phyloP scores from a whole-genome alignment of 441 rosid species.

The Adansonia gregorii region DNA sequence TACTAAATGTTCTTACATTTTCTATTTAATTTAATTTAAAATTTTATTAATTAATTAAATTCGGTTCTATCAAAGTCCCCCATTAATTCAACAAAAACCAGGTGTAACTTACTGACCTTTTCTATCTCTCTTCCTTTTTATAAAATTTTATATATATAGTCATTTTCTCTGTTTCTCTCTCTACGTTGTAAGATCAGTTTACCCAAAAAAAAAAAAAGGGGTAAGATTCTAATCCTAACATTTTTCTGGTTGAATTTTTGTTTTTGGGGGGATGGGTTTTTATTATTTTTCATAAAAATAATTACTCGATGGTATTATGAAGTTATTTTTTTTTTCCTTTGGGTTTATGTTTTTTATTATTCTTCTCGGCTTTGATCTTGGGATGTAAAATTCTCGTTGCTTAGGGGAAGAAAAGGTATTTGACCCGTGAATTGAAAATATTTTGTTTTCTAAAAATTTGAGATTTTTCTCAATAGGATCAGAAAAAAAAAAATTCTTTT shows the following conservation, averaged over 20 bases:
- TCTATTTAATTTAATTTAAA: neutral
- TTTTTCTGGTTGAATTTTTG: neutral
- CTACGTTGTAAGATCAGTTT: neutral
- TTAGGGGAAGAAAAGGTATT: neutral
- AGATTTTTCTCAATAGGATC: neutral
- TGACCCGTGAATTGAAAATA: neutral
- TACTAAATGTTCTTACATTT: neutral
- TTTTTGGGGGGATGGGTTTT: neutral
- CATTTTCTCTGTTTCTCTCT: neutral
- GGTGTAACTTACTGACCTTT: neutral
- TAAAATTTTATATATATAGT: neutral
- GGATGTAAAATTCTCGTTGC: neutral
- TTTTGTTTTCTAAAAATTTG: neutral
- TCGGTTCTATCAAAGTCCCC: neutral
- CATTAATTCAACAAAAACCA: neutral
- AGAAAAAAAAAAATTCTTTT: neutral
- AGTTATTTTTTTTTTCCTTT: neutral
- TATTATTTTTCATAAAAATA: neutral
- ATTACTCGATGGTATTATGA: neutral
- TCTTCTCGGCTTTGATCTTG: conserved; percentile 11
- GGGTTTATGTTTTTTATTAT: neutral
- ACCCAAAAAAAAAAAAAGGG: neutral
- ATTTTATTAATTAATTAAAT: conserved; percentile 8
- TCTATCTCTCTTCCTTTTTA: neutral
- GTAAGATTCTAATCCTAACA: conserved; percentile 17